Base-by-base conservation (phyloP, 116 monocot species). In the Thalassia testudinum region DNA sequence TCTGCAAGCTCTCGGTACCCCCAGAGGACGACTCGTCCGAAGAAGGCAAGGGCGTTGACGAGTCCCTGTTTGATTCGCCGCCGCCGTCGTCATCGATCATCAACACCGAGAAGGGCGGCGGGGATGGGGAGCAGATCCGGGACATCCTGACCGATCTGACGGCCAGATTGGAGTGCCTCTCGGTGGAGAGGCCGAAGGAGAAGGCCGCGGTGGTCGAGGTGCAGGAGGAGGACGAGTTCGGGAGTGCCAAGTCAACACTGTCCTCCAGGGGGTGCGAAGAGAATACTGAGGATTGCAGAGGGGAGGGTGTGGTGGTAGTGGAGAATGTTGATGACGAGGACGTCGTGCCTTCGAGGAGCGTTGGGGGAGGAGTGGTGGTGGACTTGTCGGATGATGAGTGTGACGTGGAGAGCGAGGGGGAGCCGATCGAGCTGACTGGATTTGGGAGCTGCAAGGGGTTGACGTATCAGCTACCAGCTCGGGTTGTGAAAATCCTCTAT, bases 121-220 rank as follows among this genome's bases (percentile, higher is more conserved):
- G 27, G 15, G 37, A 43, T 1, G 72, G 24, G 14, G 70, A 47
- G 18, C 80, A 56, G 50, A 76, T 93, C 10, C 24, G 63, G 29
- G 79, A 89, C 43, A 81, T 89, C 42, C 52, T 97, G 6, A 70
- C 81, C 10, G 89, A 82, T 56, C 85, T 89, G 30, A 85, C 70
- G 40, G 61, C 70, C 27, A 59, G 76, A 23, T 43, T 95, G 52
- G 89, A 77, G 55, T 74, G 73, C 2, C 77, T 97, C 23, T 97
- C 85, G 7, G 74, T 97, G 19, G 67, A 84, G 50, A 95, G 71
- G 40, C 62, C 63, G 10, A 49, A 13, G 50, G 48, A 53, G 63
- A 45, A 18, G 28, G 26, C 47, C n/a, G 43, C 23, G 24, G 19
- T 19, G 0, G 57, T 17, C 16, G 75, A 14, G 28, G 42, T 59